These are phyloP conservation scores for Calonectria ilicicola DNA, from an alignment of 2,329 filamentous ascomycete species.

Conservation along the genomic window DNA sequence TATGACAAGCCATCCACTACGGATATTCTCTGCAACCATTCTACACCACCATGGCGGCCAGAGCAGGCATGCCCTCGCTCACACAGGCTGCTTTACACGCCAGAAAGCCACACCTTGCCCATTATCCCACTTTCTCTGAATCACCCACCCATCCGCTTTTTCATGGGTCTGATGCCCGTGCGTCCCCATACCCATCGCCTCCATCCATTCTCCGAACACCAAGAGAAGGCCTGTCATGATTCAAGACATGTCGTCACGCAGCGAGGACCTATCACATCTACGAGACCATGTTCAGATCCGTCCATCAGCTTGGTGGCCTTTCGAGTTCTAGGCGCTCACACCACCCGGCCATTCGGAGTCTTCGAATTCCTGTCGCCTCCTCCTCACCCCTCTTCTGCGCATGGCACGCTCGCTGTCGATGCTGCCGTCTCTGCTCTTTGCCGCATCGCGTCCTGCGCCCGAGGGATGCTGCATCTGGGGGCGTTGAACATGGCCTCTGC, in stretches of 20 bases:
- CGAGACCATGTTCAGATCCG: constrained; percentile 37
- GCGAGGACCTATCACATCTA: constrained; percentile 32
- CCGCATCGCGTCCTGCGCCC: constrained; percentile 36
- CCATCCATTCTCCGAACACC: constrained; percentile 27
- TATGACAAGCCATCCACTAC: constrained; percentile 18
- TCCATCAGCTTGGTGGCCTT: constrained; percentile 28
- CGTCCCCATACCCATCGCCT: constrained; percentile 10
- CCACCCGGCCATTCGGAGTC: constrained; percentile 24
- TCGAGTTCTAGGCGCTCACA: constrained; percentile 2
- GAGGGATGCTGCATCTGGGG: constrained; percentile 34
- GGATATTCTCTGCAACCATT: constrained; percentile 12
- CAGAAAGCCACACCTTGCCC: constrained; percentile 15
- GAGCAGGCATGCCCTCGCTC: constrained; percentile 9
- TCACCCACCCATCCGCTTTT: constrained; percentile 37
- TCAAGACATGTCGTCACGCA: constrained; percentile 44
- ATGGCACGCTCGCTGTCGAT: not conserved
- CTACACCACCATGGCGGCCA: constrained; percentile 6
- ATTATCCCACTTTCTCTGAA: constrained; percentile 21
- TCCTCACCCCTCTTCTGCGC: constrained; percentile 3
- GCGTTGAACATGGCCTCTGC: constrained; percentile 35
- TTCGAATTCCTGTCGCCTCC: constrained; percentile 31
- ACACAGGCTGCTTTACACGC: constrained; percentile 19
- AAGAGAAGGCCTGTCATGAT: constrained; percentile 33
- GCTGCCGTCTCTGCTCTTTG: constrained; percentile 16
- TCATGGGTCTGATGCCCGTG: constrained; percentile 29